phyloP scores from a whole-genome alignment of 2,329 filamentous ascomycete species.

The Aaosphaeria pasadenensis region DNA sequence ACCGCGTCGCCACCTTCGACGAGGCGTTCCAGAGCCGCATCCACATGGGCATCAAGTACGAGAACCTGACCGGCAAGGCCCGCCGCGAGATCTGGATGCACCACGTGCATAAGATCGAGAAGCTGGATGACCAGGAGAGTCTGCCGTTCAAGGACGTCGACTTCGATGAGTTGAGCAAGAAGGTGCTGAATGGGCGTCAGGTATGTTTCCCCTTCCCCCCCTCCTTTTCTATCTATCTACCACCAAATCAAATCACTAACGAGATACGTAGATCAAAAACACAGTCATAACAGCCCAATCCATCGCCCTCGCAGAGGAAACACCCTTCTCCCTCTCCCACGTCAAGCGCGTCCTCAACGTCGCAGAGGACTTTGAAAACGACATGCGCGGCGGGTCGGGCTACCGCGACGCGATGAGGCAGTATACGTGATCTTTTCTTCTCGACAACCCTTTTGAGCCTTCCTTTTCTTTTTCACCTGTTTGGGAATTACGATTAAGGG shows the following conservation, averaged over 20 bases:
- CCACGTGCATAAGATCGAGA: conserved; percentile 71
- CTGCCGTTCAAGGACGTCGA: conserved; percentile 65
- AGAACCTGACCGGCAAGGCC: conserved; percentile 67
- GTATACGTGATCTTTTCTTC: conserved; percentile 50
- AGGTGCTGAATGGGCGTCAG: conserved; percentile 68
- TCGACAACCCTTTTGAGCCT: no score
- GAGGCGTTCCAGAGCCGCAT: conserved; percentile 88
- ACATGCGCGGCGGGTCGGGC: conserved; percentile 76
- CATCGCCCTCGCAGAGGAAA: conserved; percentile 71
- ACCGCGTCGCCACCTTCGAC: conserved; percentile 83
- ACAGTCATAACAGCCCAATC: conserved; percentile 79
- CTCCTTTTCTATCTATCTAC: background rate
- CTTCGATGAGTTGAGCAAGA: conserved; percentile 62
- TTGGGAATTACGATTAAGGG: no score
- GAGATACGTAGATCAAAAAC: conserved; percentile 72
- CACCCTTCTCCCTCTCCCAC: conserved; percentile 72
- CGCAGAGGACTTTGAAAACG: conserved; percentile 76
- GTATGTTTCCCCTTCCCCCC: conserved; percentile 35
- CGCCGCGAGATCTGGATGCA: conserved; percentile 79
- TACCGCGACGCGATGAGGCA: conserved; percentile 83
- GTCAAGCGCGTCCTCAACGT: conserved; percentile 82
- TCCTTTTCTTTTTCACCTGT: no score
- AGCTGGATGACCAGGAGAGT: conserved; percentile 30
- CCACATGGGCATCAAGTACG: conserved; percentile 80
- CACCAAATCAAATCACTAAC: background rate